Evolutionary conservation across 768 basidiomycete species (phyloP).

Genomic region (Amanita phalloides): DNA sequence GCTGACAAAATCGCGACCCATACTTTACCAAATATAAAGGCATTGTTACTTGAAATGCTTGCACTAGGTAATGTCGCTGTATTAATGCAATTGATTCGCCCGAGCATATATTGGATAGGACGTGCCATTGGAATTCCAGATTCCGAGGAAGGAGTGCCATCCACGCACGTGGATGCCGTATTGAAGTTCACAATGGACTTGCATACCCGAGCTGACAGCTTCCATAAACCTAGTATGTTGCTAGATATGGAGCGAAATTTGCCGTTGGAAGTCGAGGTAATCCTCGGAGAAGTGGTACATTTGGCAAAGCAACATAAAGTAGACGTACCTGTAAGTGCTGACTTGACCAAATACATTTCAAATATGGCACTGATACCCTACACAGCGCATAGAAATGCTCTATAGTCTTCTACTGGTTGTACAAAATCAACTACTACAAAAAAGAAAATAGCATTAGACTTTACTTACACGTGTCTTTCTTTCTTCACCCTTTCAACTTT

Average conservation of each 20-base stretch:
- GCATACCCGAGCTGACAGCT: conserved; percentile 31
- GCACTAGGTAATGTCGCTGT: conserved; percentile 21
- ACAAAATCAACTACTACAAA: conserved; percentile 49
- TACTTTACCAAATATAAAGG: conserved; percentile 37
- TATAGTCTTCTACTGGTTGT: conserved; percentile 49
- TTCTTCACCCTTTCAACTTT: neutral
- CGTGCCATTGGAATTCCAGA: conserved; percentile 38
- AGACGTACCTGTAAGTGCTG: conserved; percentile 37
- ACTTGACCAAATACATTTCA: neutral
- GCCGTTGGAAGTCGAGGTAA: conserved; percentile 60
- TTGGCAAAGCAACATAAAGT: conserved; percentile 35
- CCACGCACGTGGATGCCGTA: conserved; percentile 25
- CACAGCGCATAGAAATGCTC: conserved; percentile 50
- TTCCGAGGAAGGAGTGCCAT: conserved; percentile 33
- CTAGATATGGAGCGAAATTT: conserved; percentile 41
- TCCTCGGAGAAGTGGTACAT: conserved; percentile 50
- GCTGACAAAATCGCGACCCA: conserved; percentile 28
- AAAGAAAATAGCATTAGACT: conserved; percentile 6
- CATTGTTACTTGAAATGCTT: conserved; percentile 34
- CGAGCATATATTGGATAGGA: conserved; percentile 15
- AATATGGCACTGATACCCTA: neutral
- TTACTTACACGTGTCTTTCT: neutral
- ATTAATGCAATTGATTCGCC: neutral
- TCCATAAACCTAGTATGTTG: conserved; percentile 50
- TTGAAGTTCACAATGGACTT: conserved; percentile 27